Evolutionary conservation across 495 filamentous ascomycete species (phyloP).

Genomic region (Astrothelium macrocarpum): DNA sequence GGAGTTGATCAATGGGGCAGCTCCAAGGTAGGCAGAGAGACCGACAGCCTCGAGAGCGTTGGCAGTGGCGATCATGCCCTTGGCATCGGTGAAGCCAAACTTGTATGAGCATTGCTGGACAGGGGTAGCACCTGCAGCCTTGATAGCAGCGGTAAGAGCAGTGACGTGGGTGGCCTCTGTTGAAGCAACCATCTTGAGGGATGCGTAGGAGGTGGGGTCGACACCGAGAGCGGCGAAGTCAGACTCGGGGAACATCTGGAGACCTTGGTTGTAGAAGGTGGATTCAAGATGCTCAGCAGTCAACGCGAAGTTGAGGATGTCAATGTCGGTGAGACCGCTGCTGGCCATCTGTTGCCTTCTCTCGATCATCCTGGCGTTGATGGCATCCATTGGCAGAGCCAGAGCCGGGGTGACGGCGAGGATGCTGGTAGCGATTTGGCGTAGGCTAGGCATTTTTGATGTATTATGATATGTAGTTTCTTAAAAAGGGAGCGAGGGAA

Average conservation of each 20-base stretch:
- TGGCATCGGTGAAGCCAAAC: conserved; percentile 51
- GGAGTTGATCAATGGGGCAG: conserved; percentile 46
- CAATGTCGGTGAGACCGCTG: conserved; percentile 47
- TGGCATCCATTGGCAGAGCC: conserved; percentile 8
- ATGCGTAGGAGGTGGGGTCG: conserved; percentile 37
- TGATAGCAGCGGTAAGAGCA: conserved; percentile 45
- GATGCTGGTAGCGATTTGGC: conserved; percentile 15
- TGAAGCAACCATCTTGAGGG: conserved; percentile 42
- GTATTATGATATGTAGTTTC: conserved; percentile 8
- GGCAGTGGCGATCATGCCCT: conserved; percentile 50
- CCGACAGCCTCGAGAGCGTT: conserved; percentile 53
- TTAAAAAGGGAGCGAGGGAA: conserved; percentile 6
- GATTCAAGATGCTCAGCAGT: conserved; percentile 57
- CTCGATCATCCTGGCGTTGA: not conserved
- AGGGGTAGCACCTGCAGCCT: conserved; percentile 44
- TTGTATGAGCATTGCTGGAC: conserved; percentile 53
- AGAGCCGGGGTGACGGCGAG: conserved; percentile 17
- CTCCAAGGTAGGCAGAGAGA: conserved; percentile 53
- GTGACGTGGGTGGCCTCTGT: conserved; percentile 50
- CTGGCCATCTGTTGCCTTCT: conserved; percentile 26
- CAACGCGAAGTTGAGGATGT: conserved; percentile 62
- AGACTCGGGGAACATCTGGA: conserved; percentile 47
- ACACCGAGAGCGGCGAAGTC: conserved; percentile 51
- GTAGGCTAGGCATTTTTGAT: conserved; percentile 24
- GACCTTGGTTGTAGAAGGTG: conserved; percentile 52